A percentile compares a stretch with the other conserved stretches of the same genome.
Conservation (phyloP, 1,284 basidiomycete genomes). For the Spongispora temasekensis region DNA sequence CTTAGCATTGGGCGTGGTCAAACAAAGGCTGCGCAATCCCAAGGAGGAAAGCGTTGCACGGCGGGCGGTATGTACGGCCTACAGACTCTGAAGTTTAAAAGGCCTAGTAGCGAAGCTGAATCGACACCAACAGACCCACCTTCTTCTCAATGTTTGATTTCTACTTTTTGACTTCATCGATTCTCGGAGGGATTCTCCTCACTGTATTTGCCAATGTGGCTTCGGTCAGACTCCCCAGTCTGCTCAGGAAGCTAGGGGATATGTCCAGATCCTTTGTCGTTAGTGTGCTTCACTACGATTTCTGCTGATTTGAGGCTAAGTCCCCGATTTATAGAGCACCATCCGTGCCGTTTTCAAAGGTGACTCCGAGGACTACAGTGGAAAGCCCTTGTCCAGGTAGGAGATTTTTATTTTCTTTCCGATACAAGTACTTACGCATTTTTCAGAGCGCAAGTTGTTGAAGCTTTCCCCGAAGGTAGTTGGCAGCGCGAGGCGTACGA, state of each 20-base stretch:
- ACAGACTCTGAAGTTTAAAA: slow-evolving; percentile 8
- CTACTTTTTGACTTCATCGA: slow-evolving; percentile 10
- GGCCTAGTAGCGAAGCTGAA: not conserved
- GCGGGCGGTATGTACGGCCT: not conserved
- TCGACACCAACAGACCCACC: not conserved
- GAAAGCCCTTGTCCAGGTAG: slow-evolving; percentile 22
- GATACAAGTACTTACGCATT: not conserved
- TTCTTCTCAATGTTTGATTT: slow-evolving; percentile 15
- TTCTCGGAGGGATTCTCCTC: slow-evolving; percentile 20
- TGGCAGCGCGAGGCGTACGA: slow-evolving; percentile 23
- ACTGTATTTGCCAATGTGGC: slow-evolving; percentile 16
- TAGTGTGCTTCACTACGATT: not conserved
- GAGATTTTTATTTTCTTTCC: too few species aligned
- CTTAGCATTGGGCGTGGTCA: not conserved
- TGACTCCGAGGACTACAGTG: not conserved
- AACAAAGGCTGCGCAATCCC: not conserved
- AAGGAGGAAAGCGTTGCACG: not conserved
- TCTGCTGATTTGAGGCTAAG: not conserved
- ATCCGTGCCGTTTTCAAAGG: slow-evolving; percentile 1
- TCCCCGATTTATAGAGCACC: slow-evolving; percentile 1
- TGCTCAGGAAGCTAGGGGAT: slow-evolving; percentile 6
- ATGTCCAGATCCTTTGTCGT: slow-evolving; percentile 8
- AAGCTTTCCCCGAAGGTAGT: slow-evolving; percentile 13
- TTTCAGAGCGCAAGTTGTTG: slow-evolving; percentile 17
- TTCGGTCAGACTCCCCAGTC: slow-evolving; percentile 10